Base-by-base conservation (phyloP, 805 yeast species). In the Millerago galiae region DNA sequence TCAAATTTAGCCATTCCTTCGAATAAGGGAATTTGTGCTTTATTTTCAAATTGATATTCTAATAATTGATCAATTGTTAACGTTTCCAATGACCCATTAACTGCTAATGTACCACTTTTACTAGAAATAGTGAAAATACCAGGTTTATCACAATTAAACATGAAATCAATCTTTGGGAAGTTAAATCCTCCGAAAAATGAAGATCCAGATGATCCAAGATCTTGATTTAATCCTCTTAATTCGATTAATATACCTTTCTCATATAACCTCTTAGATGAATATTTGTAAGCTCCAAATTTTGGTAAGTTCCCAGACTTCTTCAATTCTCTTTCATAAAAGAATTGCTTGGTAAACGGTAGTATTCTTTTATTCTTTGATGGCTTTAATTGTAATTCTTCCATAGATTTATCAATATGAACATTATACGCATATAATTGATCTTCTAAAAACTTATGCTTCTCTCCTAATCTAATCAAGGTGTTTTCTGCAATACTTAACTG, bases 71-170 rank as follows among this genome's bases (percentile, higher is more conserved):
- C 93, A 43, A 91, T 69, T 0, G 85, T 72, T 16, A 91, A 59
- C 11, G 75, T 69, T 30, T 70, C 70, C 11, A 68, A 58, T 0
- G 70, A 68, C 9, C 73, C 83, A 24, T 81, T 75, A 31, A 77
- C 78, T 35, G 79, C 83, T n/a, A 80, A 72, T 2, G 80, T 67
- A 8, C 88, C 90, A 57, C 74, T 77, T 4, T 86, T 77, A 9
- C 87, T 84, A 40, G 90, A 93, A 17, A 93, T 68, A 5, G 75
- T 74, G 56, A 87, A 88, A 24, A 71, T 72, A 2, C 91, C 91
- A 8, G 78, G 80, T 47, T 75, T 69, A 53, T 85, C 86, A 55
- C 91, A 83, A 48, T 83, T 76, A 56, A 88, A 80, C 63, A 83
- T 77, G 55, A 91, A 79, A 47, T 76, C 78, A 21, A 88, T 71